A percentile compares a stretch with the other conserved stretches of the same genome.
Conservation (phyloP, 1,284 basidiomycete species). For the Ceratorhiza oryzae-sativae region DNA sequence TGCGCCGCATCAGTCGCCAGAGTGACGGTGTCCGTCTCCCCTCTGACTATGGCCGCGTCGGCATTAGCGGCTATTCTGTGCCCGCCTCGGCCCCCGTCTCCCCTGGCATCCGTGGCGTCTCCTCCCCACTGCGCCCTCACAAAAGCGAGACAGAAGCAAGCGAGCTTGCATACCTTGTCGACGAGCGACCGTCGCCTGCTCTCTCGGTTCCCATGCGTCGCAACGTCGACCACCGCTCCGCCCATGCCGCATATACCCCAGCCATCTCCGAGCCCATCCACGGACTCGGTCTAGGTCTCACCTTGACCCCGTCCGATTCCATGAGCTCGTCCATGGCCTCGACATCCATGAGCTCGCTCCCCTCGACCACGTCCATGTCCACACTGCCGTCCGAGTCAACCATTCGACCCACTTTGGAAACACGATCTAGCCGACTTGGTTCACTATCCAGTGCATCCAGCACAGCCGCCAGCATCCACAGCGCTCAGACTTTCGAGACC, state of each 20-base stretch:
- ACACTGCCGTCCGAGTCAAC: constrained; percentile 18
- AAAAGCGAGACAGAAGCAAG: background rate
- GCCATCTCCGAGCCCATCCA: background rate
- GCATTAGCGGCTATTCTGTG: constrained; percentile 20
- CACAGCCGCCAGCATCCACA: background rate
- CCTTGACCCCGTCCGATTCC: constrained; percentile 4
- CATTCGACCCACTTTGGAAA: constrained; percentile 1
- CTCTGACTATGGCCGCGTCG: constrained; percentile 22
- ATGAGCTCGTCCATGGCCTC: constrained; percentile 9
- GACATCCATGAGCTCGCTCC: constrained; percentile 11
- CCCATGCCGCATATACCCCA: constrained; percentile 1
- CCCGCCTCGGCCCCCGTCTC: constrained; percentile 29
- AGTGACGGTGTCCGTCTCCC: constrained; percentile 19
- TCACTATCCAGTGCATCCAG: constrained; percentile 25
- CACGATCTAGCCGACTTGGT: constrained; percentile 12
- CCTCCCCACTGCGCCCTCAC: background rate
- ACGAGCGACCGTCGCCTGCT: background rate
- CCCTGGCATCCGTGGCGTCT: constrained; percentile 17
- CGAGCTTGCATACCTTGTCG: constrained; percentile 5
- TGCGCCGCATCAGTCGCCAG: constrained; percentile 25
- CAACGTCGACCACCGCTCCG: constrained; percentile 10
- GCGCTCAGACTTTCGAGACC: constrained; percentile 2
- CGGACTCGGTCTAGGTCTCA: constrained; percentile 6
- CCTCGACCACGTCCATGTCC: background rate
- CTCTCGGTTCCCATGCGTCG: constrained; percentile 31